These are phyloP conservation scores for Mrakia frigida DNA, from an alignment of 768 basidiomycete genomes.

Conservation along the genomic window DNA sequence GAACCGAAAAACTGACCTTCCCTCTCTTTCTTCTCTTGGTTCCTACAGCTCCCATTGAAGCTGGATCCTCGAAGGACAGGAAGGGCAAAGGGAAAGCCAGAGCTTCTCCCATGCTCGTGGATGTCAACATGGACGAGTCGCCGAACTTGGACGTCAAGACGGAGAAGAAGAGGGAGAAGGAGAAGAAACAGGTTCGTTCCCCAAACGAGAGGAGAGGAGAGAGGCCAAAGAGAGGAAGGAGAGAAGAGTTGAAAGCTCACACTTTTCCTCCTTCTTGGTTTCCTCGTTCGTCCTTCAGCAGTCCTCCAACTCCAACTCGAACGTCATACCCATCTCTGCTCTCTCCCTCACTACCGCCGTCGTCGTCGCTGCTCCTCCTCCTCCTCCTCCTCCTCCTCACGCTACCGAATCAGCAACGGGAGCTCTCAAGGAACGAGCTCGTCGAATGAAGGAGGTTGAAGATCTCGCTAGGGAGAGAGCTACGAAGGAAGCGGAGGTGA, in stretches of 20 bases:
- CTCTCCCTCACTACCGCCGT: no score
- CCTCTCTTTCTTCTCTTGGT: not conserved
- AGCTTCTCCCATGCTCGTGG: not conserved
- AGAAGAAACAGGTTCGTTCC: not conserved
- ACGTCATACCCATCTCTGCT: not conserved
- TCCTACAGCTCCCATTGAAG: not conserved
- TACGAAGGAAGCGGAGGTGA: conserved; percentile 13
- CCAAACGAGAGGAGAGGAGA: no score
- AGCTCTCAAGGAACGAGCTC: conserved; percentile 17
- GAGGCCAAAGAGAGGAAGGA: no score
- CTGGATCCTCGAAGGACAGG: not conserved
- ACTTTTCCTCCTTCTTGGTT: not conserved
- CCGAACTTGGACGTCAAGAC: not conserved
- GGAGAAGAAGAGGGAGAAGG: not conserved
- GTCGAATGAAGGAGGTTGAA: conserved; percentile 22
- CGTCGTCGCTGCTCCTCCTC: not conserved
- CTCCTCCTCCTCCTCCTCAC: not conserved
- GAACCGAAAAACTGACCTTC: not conserved
- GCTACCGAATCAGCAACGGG: not conserved
- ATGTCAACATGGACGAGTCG: not conserved
- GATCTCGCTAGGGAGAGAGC: conserved; percentile 16
- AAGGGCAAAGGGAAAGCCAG: conserved; percentile 5
- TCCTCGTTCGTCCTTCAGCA: no score
- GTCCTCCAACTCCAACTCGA: not conserved
- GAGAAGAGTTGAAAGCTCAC: not conserved